Conservation (phyloP, 352 stramenopile genomes). For the Phytophthora palmivora region DNA sequence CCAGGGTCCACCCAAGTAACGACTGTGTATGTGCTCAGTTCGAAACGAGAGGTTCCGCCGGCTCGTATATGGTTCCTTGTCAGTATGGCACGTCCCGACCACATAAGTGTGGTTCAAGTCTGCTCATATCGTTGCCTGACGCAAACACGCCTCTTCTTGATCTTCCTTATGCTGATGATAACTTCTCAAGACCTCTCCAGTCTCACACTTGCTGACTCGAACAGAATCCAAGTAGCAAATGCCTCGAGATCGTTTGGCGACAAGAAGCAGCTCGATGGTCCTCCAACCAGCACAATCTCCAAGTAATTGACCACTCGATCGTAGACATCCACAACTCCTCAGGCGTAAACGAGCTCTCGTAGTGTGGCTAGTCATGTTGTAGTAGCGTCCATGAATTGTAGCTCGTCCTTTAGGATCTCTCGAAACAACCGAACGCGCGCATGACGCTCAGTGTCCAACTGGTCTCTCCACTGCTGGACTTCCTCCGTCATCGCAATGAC, state of each 20-base stretch:
- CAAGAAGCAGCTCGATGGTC: constrained; percentile 31
- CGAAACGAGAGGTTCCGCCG: constrained; percentile 15
- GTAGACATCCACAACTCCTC: constrained; percentile 31
- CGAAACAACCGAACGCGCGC: constrained; percentile 24
- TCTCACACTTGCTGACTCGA: constrained; percentile 28
- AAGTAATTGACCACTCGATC: constrained; percentile 17
- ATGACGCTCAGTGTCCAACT: constrained; percentile 20
- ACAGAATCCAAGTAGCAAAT: constrained; percentile 32
- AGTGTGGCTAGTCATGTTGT: constrained; percentile 16
- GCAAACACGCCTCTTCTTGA: constrained; percentile 34
- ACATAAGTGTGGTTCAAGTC: constrained; percentile 39
- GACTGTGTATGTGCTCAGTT: constrained; percentile 24
- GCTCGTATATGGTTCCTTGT: constrained; percentile 33
- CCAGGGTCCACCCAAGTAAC: constrained; percentile 35
- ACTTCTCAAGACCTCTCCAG: constrained; percentile 14
- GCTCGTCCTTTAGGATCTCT: constrained; percentile 14
- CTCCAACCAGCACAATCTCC: constrained; percentile 26
- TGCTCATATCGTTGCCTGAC: constrained; percentile 31
- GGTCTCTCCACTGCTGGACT: constrained; percentile 17
- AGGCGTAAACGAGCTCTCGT: constrained; percentile 14
- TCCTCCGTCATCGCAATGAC: constrained; percentile 18
- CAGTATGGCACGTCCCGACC: constrained; percentile 32
- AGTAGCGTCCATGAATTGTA: constrained; percentile 20
- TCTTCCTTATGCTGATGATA: constrained; percentile 20
- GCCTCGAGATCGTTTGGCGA: constrained; percentile 17